Base-by-base conservation (phyloP, 768 basidiomycete species). In the Lactarius hatsudake region DNA sequence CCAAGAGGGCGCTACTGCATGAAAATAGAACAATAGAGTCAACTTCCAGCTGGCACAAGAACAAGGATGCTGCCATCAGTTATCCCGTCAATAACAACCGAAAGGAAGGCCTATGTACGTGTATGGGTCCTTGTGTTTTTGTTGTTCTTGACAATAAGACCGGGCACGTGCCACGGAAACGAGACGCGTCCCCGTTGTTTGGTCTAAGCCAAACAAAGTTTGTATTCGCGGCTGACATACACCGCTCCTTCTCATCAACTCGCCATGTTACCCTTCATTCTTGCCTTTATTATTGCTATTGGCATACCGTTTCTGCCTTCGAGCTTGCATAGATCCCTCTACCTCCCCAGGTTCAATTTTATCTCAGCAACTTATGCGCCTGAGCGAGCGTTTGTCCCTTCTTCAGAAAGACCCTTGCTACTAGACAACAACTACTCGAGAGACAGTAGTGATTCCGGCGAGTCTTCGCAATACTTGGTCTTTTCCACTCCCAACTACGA, bases 241-340 rank as follows among this genome's bases (percentile, higher is more conserved):
- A 32, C 36, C 23, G 18, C 28, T 45, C 51, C 32, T 23, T 48
- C 45, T 15, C n/a, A 26, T 30, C 28, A 38, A 7, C 45, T 32
- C 26, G 36, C 30, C n/a, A 68, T 68, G 67, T 54, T 68, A 20
- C 67, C 67, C 13, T 64, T 68, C 26, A 43, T 68, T 15, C 18
- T 68, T 20, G 67, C 67, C 53, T 64, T 68, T 10, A 12, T 68
- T 3, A 42, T 68, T 48, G 62, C 67, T 17, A 59, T 68, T 20
- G 67, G 67, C 42, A 40, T 68, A 13, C 67, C 67, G 17, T 68
- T 68, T 18, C 36, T 68, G 7, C 67, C 67, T 60, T 60, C 62
- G 26, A 56, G 66, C 58, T 30, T 67, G 5, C 28, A 67, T 34
- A 54, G 62, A 56, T 59, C 59, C 30, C 51, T 67, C 26, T 42